Conservation (phyloP, 805 yeast species). For the Priceomyces carsonii region DNA sequence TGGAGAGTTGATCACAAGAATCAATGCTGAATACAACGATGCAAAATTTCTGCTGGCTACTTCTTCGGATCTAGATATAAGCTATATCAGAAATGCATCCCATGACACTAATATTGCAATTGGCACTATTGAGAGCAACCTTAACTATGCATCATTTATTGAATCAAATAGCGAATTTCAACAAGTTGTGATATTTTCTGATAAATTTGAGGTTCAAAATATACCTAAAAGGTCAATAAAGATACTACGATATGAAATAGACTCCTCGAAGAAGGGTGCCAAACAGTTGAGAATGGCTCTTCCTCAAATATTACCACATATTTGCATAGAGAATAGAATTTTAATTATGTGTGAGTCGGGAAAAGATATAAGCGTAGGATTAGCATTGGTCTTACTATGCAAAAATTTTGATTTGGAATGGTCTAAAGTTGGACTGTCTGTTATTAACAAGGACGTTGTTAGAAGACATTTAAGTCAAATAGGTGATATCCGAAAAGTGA, state of each 20-base stretch:
- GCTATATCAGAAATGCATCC: constrained; percentile 10
- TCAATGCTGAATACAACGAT: constrained; percentile 16
- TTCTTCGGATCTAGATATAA: constrained; percentile 10
- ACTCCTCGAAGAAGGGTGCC: constrained; percentile 62
- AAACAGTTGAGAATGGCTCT: constrained; percentile 54
- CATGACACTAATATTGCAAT: constrained; percentile 26
- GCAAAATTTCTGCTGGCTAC: background rate
- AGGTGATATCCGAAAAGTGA: constrained; percentile 49
- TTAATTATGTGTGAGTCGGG: constrained; percentile 65
- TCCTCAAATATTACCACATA: constrained; percentile 38
- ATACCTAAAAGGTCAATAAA: constrained; percentile 3
- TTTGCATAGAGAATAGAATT: constrained; percentile 13
- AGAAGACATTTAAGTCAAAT: constrained; percentile 57
- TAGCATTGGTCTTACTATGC: constrained; percentile 54
- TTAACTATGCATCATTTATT: constrained; percentile 11
- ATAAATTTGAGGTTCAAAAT: constrained; percentile 10
- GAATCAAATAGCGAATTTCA: constrained; percentile 6
- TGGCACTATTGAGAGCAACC: constrained; percentile 23
- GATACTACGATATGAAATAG: constrained; percentile 18
- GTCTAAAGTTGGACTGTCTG: constrained; percentile 15
- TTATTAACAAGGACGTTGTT: constrained; percentile 50
- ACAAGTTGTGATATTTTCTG: constrained; percentile 26
- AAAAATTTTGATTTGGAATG: constrained; percentile 46
- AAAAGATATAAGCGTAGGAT: constrained; percentile 64
- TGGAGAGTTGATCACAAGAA: constrained; percentile 17